These are phyloP conservation scores for Nicotiana undulata DNA, from an alignment of 257 asterid genomes.

Conservation along the genomic window DNA sequence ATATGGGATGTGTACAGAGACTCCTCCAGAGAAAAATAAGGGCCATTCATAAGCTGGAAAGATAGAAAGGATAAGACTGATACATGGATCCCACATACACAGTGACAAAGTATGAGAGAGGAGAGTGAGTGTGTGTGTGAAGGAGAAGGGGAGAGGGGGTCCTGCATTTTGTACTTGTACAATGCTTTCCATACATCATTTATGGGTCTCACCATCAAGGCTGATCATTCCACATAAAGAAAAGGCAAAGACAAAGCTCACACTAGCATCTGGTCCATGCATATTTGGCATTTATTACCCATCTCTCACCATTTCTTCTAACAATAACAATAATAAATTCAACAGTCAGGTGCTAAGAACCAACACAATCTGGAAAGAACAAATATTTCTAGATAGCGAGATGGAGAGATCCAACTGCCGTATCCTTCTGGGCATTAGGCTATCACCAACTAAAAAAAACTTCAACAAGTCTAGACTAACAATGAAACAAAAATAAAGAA, in stretches of 20 bases:
- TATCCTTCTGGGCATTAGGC: slow-evolving; percentile 19
- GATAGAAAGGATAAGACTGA: background rate
- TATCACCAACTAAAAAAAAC: slow-evolving; percentile 22
- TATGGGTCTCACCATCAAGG: slow-evolving; percentile 26
- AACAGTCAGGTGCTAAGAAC: slow-evolving; percentile 30
- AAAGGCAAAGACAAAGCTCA: slow-evolving; percentile 8
- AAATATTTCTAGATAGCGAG: slow-evolving; percentile 23
- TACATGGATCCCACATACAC: slow-evolving; percentile 19
- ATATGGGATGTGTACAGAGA: background rate
- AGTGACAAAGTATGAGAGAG: background rate
- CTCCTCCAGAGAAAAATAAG: background rate
- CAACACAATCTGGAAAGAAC: slow-evolving; percentile 22
- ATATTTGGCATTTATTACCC: slow-evolving; percentile 36
- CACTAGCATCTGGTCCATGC: slow-evolving; percentile 28
- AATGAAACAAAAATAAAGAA: slow-evolving; percentile 14
- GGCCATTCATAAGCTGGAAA: slow-evolving; percentile 10
- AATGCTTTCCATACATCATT: slow-evolving; percentile 26
- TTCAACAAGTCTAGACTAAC: slow-evolving; percentile 18
- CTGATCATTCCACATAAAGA: slow-evolving; percentile 24
- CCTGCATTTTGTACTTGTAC: slow-evolving; percentile 30
- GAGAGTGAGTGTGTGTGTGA: background rate
- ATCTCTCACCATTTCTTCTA: slow-evolving; percentile 19
- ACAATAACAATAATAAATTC: slow-evolving; percentile 30
- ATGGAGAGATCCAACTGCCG: slow-evolving; percentile 19
- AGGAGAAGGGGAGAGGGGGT: background rate